Conservation (phyloP, 2,329 filamentous ascomycete species). For the Massarina eburnea region DNA sequence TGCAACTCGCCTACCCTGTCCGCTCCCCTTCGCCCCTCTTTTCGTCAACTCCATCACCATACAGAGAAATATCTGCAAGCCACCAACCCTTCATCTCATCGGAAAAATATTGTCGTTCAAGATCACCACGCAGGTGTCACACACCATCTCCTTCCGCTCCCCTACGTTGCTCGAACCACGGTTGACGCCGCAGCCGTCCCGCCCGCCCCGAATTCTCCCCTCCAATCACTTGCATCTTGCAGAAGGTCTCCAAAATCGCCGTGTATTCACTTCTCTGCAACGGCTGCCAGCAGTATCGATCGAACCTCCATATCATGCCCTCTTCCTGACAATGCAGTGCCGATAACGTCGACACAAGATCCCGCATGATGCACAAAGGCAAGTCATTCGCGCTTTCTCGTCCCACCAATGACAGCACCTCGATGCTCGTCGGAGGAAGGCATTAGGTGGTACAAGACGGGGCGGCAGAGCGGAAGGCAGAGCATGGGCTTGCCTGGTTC, state of each 20-base stretch:
- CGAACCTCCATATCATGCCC: neutral
- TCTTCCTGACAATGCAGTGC: neutral
- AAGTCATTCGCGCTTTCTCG: too few species aligned
- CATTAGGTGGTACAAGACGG: too few species aligned
- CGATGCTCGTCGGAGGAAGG: too few species aligned
- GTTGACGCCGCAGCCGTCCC: constrained; percentile 6
- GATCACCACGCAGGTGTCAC: too few species aligned
- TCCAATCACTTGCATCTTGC: constrained; percentile 1
- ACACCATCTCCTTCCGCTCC: neutral
- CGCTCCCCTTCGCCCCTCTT: too few species aligned
- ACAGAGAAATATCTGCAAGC: neutral
- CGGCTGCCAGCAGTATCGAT: constrained; percentile 12
- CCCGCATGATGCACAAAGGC: too few species aligned
- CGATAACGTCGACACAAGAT: too few species aligned
- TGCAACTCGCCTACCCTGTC: too few species aligned
- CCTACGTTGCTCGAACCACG: constrained; percentile 14
- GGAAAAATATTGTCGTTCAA: too few species aligned
- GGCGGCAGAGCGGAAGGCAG: too few species aligned
- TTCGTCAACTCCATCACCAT: neutral
- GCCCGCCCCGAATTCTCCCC: constrained; percentile 6
- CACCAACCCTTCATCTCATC: neutral
- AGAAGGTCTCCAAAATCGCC: neutral
- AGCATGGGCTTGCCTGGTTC: too few species aligned
- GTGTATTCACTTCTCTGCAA: neutral
- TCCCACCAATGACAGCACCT: too few species aligned